Conservation (phyloP, 2,329 filamentous ascomycete genomes). For the Fusarium clavum region DNA sequence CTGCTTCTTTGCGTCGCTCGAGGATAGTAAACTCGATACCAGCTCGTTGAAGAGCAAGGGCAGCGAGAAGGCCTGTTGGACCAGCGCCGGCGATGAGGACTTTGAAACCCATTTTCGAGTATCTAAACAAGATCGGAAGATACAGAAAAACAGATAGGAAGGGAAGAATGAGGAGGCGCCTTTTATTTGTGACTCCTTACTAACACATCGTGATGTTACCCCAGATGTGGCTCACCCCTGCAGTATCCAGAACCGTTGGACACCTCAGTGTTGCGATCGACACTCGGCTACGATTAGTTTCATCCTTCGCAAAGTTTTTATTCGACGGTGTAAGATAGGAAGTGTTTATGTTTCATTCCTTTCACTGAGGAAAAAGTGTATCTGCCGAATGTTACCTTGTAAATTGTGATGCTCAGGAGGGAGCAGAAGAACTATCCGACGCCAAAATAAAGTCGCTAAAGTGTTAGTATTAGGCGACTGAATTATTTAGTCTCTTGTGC, state of each 20-base stretch:
- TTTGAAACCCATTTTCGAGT: slow-evolving; percentile 14
- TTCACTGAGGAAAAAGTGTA: not conserved
- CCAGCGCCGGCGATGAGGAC: slow-evolving; percentile 27
- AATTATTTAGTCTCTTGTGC: too few species aligned
- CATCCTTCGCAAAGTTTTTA: not conserved
- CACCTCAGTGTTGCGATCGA: slow-evolving; percentile 9
- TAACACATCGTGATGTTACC: not conserved
- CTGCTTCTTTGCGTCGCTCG: slow-evolving; percentile 13
- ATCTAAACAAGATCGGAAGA: not conserved
- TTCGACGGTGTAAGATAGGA: not conserved
- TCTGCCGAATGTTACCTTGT: slow-evolving; percentile 18
- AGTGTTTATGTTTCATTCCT: not conserved
- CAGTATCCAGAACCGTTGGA: slow-evolving; percentile 16
- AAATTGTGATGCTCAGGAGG: slow-evolving; percentile 15
- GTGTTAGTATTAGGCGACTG: too few species aligned
- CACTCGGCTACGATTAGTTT: slow-evolving; percentile 10
- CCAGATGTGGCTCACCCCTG: not conserved
- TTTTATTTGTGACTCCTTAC: not conserved
- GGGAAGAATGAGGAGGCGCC: not conserved
- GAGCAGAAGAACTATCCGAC: not conserved
- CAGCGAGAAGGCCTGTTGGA: slow-evolving; percentile 14
- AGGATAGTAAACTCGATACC: slow-evolving; percentile 24
- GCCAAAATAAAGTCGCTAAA: too few species aligned
- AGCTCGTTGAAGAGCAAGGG: slow-evolving; percentile 11
- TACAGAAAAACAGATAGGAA: too few species aligned